Evolutionary conservation across 169 alveolate species (phyloP), one percentile per base, ranked within the genome.

Genomic region (Plasmodium chabaudi): DNA sequence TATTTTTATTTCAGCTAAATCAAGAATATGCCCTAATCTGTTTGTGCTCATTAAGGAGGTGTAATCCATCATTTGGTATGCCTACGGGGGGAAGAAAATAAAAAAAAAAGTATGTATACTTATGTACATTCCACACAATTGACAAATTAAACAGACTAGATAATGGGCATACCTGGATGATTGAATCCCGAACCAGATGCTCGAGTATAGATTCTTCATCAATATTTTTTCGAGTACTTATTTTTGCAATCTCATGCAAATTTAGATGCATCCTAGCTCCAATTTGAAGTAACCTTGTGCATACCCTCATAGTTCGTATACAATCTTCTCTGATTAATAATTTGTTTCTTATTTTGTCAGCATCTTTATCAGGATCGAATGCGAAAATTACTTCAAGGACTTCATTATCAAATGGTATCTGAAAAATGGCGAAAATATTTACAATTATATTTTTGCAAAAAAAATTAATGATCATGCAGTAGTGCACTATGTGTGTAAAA

Each of bases 291-390:
- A 96, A 92, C 21, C 97, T 77, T 21, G 97, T 94, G 25, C 98
- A 92, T 49, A 96, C 98, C 9, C 97, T 86, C 96, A 96, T 94
- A 23, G 98, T 96, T 46, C 98, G 65, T 74, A 96, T 94, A 74
- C 98, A 96, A 73, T 96, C 98, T 59, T 93, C 95, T 59, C 98
- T 89, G 15, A 96, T 95, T 46, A 95, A 93, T 51, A 96, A 87
- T 72, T 94, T 94, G 64, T 96, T 92, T 46, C 94, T 87, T 46
- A 96, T 89, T 49, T 97, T 90, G 67, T 94, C 98, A 21, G 98
- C 98, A 87, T 96, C 98, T 65, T 93, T 95, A 65, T 96, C 98
- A 0, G 97, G 97, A 87, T 96, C 95, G 92, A 95, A 94, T 21
- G 96, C 88, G 69, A 87, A 94, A 15, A 96, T 95, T 19, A 92